phyloP scores from a whole-genome alignment of 1,139 yeast species.

The Arxiozyma telluris region DNA sequence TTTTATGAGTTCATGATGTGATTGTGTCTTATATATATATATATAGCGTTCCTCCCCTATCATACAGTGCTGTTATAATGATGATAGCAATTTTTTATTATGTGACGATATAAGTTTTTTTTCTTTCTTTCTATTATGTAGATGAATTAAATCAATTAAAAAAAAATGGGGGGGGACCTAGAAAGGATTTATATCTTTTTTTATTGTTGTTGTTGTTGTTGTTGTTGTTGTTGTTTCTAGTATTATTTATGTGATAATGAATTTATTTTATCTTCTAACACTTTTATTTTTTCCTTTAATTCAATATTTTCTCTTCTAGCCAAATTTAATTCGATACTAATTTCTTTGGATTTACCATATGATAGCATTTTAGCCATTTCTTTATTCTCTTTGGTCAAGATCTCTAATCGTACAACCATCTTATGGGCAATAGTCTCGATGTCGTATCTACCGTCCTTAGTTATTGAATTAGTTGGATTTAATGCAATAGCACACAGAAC shows the following conservation, averaged over 20 bases:
- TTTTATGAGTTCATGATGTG: background rate
- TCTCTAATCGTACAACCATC: conserved; percentile 53
- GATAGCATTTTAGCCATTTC: conserved; percentile 61
- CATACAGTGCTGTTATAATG: background rate
- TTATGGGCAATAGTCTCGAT: conserved; percentile 73
- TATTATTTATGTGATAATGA: conserved; percentile 1
- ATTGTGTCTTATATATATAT: background rate
- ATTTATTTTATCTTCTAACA: conserved; percentile 7
- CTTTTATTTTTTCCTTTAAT: conserved; percentile 30
- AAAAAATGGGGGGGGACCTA: too few species aligned
- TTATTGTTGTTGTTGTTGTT: too few species aligned
- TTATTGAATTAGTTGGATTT: conserved; percentile 37
- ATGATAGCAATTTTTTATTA: background rate
- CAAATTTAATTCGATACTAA: conserved; percentile 59
- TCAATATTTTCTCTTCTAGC: conserved; percentile 45
- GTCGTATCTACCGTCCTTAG: conserved; percentile 51
- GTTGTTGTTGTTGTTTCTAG: background rate
- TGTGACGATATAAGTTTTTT: too few species aligned
- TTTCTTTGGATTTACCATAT: conserved; percentile 62
- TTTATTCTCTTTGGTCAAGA: conserved; percentile 62
- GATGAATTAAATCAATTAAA: background rate
- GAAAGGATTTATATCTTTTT: too few species aligned
- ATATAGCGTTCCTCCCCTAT: background rate
- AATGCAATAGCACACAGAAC: conserved; percentile 46
- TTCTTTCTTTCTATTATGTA: too few species aligned